These are phyloP conservation scores for Nidularia pulvinata DNA, from an alignment of 768 basidiomycete genomes.

Conservation along the genomic window DNA sequence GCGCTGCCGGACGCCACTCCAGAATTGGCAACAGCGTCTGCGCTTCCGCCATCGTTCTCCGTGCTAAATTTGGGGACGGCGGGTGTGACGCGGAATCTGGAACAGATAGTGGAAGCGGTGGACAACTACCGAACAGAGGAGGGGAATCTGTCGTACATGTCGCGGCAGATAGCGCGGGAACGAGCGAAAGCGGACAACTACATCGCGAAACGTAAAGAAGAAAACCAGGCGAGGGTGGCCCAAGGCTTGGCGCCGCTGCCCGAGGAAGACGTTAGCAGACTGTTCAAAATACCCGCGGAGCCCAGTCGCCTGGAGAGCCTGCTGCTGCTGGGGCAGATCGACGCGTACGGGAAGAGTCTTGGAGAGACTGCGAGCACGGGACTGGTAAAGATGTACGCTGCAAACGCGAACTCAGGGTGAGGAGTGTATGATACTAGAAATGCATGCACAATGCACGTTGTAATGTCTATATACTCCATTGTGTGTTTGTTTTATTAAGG, in stretches of 20 bases:
- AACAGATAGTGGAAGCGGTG: constrained; percentile 83
- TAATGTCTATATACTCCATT: too few species aligned
- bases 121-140: constrained; percentile 90
- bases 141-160: constrained; percentile 87
- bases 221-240: constrained; percentile 74
- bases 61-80: constrained; percentile 70
- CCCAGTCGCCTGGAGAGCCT: constrained; percentile 88
- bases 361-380: constrained; percentile 61
- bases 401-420: constrained; percentile 26
- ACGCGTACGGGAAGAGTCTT: constrained; percentile 80
- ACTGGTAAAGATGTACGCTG: constrained; percentile 87
- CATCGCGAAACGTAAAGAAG: constrained; percentile 86
- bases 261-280: constrained; percentile 79
- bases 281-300: constrained; percentile 89
- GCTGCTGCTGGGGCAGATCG: constrained; percentile 85
- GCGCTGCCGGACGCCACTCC: constrained; percentile 32
- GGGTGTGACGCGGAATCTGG: constrained; percentile 74
- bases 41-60: constrained; percentile 62
- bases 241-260: constrained; percentile 88
- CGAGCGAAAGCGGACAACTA: constrained; percentile 77
- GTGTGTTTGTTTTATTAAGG: too few species aligned
- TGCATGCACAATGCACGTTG: too few species aligned
- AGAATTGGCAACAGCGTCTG: constrained; percentile 32
- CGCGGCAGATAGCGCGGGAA: constrained; percentile 88
- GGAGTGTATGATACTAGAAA: too few species aligned